These are phyloP conservation scores for Coemansia sp. DNA, from an alignment of 192 early-diverging fungal genomes.

Conservation along the genomic window DNA sequence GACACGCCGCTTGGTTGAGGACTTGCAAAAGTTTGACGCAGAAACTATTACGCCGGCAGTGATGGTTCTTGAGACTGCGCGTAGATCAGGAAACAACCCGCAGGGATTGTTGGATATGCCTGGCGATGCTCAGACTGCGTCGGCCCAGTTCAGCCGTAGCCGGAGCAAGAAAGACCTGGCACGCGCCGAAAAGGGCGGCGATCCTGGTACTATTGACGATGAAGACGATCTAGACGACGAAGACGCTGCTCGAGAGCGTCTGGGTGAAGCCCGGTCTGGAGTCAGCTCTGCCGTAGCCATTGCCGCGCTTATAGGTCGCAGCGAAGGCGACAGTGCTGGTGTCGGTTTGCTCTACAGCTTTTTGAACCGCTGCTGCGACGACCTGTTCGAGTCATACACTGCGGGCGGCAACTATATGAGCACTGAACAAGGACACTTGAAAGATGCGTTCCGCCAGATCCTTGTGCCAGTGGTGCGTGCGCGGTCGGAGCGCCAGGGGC, in stretches of 20 bases:
- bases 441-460: constrained; percentile 60
- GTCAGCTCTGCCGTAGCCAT: constrained; percentile 49
- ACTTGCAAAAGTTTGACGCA: constrained; percentile 78
- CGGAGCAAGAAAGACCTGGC: constrained; percentile 34
- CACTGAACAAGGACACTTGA: constrained; percentile 69
- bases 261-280: constrained; percentile 46
- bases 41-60: constrained; percentile 55
- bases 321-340: constrained; percentile 48
- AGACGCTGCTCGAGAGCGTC: constrained; percentile 35
- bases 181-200: constrained; percentile 7
- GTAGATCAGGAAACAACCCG: constrained; percentile 32
- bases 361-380: constrained; percentile 86
- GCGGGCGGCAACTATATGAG: constrained; percentile 85
- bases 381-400: constrained; percentile 92
- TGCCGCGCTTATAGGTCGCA: constrained; percentile 48
- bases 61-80: constrained; percentile 47
- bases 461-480: constrained; percentile 54
- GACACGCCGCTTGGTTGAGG: constrained; percentile 69
- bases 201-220: constrained; percentile 26
- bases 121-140: constrained; percentile 41
- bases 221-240: constrained; percentile 50
- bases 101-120: constrained; percentile 49
- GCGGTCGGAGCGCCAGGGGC: constrained; percentile 32
- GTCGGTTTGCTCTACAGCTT: constrained; percentile 64
- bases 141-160: constrained; percentile 52